Evolutionary conservation across 1,139 yeast species (phyloP), one percentile per base, ranked within the genome.

Genomic region (Kazachstania sp.): DNA sequence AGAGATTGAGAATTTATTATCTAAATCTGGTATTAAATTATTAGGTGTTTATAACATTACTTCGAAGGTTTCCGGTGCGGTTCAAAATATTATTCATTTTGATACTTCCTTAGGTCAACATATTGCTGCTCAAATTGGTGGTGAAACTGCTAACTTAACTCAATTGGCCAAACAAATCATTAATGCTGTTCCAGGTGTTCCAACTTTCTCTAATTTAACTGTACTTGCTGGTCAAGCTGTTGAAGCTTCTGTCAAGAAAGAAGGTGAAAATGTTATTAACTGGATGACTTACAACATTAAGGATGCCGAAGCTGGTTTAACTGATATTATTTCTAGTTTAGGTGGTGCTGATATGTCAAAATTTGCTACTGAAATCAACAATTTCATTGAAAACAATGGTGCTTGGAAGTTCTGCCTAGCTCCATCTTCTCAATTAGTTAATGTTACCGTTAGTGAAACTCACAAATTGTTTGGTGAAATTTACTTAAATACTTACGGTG

Each of bases 101-200:
- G 31, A 29, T 23, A 32, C 36, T 16, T 9, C 30, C n/a, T 18
- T 41, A 28, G 44, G 44, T 31, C 36, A 41, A 28, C 44, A 41
- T 35, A 28, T 41, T 16, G 44, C 44, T 32, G 44, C 44, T 20
- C 44, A 41, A 36, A 13, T 41, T 15, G 44, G 44, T 41, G 36
- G 36, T 15, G 36, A 32, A 32, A 18, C 20, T 8, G 13, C 38
- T 13, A 30, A 41, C 26, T 29, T 41, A 36, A 41, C 44, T 35
- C 38, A 41, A 36, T 36, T 41, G 34, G 44, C 44, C 16, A 26
- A 34, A 19, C 20, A 15, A 26, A 35, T 41, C 11, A 30, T 36
- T 18, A 41, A 41, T 20, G 38, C 44, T 41, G 44, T 41, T 20
- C 44, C 44, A 41, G 44, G 44, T 41, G 16, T 41, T 35, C 44